phyloP scores from a whole-genome alignment of 192 early-diverging fungal species.

The Backusella psychrophila region DNA sequence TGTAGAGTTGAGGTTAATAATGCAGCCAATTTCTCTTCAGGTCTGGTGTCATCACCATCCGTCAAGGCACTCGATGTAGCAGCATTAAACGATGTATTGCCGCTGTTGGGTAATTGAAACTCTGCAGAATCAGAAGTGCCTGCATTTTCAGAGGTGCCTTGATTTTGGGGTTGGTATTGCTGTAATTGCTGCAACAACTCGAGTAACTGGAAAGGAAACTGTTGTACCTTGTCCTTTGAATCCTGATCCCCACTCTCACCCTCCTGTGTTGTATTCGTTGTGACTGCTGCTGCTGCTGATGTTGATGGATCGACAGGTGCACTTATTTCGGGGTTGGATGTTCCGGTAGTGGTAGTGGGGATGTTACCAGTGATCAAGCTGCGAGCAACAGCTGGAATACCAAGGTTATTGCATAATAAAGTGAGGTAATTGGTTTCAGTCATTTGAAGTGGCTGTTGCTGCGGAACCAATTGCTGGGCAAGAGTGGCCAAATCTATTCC shows the following conservation, averaged over 20 bases:
- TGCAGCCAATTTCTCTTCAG: constrained; percentile 18
- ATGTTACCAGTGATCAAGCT: neutral
- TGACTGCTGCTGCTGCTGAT: neutral
- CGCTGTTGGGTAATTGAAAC: neutral
- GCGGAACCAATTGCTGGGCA: neutral
- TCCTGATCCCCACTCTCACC: neutral
- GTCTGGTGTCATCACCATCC: constrained; percentile 1
- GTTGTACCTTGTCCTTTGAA: constrained; percentile 2
- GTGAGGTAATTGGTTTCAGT: constrained; percentile 11
- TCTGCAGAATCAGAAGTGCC: constrained; percentile 21
- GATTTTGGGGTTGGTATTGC: constrained; percentile 3
- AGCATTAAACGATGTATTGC: neutral
- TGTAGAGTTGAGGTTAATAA: constrained; percentile 9
- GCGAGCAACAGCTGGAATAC: constrained; percentile 13
- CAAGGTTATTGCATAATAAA: constrained; percentile 10
- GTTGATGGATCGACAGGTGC: neutral
- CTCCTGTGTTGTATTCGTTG: neutral
- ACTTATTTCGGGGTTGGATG: constrained; percentile 2
- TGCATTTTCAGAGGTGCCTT: neutral
- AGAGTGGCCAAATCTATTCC: neutral
- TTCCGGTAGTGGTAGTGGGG: neutral
- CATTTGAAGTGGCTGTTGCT: constrained; percentile 11
- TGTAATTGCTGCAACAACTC: constrained; percentile 15
- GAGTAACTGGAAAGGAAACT: constrained; percentile 10
- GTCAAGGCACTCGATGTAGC: neutral